These are phyloP conservation scores for Aphanocladium album DNA, from an alignment of 2,329 filamentous ascomycete genomes.

Conservation along the genomic window DNA sequence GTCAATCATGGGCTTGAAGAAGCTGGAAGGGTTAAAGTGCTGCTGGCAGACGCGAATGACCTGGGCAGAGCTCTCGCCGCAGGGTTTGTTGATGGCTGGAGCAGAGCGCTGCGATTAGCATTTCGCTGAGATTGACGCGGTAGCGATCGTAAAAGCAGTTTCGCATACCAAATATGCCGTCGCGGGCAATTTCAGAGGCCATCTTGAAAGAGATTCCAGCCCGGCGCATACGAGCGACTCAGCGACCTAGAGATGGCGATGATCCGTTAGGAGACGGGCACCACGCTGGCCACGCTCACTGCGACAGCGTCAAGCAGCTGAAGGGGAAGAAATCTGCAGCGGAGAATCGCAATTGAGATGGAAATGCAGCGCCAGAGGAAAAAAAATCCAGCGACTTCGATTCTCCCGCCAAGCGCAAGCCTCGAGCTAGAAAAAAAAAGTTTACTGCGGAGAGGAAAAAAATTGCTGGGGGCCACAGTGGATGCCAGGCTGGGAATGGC, in stretches of 20 bases:
- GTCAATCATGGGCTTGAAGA: constrained; percentile 75
- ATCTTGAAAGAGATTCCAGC: constrained; percentile 39
- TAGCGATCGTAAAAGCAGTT: neutral
- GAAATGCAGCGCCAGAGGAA: neutral
- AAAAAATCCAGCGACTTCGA: neutral
- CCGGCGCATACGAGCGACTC: constrained; percentile 24
- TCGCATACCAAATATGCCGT: constrained; percentile 54
- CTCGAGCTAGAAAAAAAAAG: neutral
- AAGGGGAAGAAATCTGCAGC: neutral
- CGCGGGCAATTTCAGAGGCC: constrained; percentile 48
- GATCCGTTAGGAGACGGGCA: neutral
- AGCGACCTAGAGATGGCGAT: neutral
- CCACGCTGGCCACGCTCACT: neutral
- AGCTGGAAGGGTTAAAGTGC: constrained; percentile 72
- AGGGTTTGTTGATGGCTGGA: constrained; percentile 86
- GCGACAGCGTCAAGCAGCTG: neutral
- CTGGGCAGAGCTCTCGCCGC: constrained; percentile 80
- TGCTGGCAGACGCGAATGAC: constrained; percentile 83
- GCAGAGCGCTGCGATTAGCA: neutral
- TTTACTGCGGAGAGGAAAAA: neutral
- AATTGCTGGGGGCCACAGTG: neutral
- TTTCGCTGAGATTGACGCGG: neutral
- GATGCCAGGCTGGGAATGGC: neutral
- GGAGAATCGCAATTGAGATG: neutral
- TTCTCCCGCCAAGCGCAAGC: neutral